These are phyloP conservation scores for Nitzschia palea DNA, from an alignment of 108 stramenopile species.

Conservation along the genomic window DNA sequence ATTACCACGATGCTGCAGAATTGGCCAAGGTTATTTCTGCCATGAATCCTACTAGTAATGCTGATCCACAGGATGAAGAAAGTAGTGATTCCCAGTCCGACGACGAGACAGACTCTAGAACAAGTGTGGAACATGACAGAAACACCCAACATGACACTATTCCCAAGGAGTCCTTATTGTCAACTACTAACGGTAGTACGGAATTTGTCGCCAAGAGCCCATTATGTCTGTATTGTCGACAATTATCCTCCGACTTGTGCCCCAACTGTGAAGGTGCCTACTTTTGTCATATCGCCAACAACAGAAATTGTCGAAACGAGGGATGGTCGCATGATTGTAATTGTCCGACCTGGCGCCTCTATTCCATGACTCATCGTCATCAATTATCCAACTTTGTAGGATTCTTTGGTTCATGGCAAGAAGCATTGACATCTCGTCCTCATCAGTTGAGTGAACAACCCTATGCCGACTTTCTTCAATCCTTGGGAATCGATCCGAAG, in stretches of 20 bases:
- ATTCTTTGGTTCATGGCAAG: slow-evolving; percentile 53
- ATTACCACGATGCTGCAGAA: slow-evolving; percentile 72
- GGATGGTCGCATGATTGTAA: slow-evolving; percentile 83
- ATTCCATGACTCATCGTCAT: slow-evolving; percentile 44
- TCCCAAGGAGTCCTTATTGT: not conserved
- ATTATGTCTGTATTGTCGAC: slow-evolving; percentile 79
- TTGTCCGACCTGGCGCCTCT: slow-evolving; percentile 76
- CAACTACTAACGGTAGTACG: not conserved
- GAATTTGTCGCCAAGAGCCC: slow-evolving; percentile 51
- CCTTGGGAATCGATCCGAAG: slow-evolving; percentile 30
- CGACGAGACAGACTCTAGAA: slow-evolving; percentile 21
- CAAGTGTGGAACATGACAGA: slow-evolving; percentile 6
- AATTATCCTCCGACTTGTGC: slow-evolving; percentile 56
- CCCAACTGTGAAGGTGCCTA: slow-evolving; percentile 62
- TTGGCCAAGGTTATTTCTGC: slow-evolving; percentile 47
- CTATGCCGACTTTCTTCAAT: slow-evolving; percentile 51
- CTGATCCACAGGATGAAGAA: slow-evolving; percentile 14
- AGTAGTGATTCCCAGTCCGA: slow-evolving; percentile 19
- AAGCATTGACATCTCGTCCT: slow-evolving; percentile 40
- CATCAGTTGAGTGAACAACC: slow-evolving; percentile 58
- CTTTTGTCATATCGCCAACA: slow-evolving; percentile 54
- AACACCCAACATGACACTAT: not conserved
- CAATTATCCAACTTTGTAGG: slow-evolving; percentile 57
- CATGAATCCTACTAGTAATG: slow-evolving; percentile 39
- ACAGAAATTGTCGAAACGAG: slow-evolving; percentile 30